phyloP scores from a whole-genome alignment of 768 basidiomycete genomes.

The Boletus edulis region DNA sequence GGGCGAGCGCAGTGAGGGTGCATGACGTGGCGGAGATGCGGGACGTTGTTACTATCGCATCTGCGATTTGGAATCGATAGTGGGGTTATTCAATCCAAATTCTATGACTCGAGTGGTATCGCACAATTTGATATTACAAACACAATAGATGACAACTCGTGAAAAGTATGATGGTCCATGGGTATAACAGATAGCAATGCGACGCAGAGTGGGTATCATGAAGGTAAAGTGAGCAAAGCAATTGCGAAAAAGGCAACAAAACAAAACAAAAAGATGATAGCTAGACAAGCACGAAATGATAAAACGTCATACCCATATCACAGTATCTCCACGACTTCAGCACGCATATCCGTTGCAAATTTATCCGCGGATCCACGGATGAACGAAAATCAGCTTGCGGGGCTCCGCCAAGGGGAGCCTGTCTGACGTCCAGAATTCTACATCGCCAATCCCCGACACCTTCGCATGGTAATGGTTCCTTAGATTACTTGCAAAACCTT shows the following conservation, averaged over 20 bases:
- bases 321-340: not conserved
- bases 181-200: no score
- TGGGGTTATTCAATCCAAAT: no score
- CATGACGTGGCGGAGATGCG: slow-evolving; percentile 74
- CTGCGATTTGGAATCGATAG: slow-evolving; percentile 49
- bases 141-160: no score
- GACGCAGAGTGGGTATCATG: no score
- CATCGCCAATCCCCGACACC: not conserved
- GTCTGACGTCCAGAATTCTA: not conserved
- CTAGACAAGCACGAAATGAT: no score
- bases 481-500: not conserved
- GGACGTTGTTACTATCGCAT: slow-evolving; percentile 69
- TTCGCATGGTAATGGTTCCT: not conserved
- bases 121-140: no score
- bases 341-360: not conserved
- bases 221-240: no score
- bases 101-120: no score
- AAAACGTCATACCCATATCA: not conserved
- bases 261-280: no score
- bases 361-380: slow-evolving; percentile 6
- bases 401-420: not conserved
- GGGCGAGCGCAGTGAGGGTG: slow-evolving; percentile 71
- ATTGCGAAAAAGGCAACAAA: no score
- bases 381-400: not conserved
- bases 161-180: no score